A percentile compares a stretch with the other conserved stretches of the same genome.
These are phyloP conservation scores for Apiotrichum sp. DNA, from an alignment of 1,284 basidiomycete species.

Conservation along the genomic window DNA sequence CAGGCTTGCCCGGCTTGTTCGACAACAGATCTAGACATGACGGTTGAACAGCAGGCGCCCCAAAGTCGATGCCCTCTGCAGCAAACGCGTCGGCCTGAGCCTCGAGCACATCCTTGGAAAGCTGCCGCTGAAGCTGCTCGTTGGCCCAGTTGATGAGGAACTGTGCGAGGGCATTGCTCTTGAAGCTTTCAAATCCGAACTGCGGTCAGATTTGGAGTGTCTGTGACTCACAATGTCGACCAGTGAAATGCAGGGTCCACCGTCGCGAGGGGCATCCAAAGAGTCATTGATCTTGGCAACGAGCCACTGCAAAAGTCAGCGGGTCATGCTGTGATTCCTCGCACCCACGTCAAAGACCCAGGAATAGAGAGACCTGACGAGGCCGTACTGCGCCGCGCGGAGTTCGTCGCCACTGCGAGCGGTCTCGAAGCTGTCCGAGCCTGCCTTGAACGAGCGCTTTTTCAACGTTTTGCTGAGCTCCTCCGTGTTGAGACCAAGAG, in stretches of 20 bases:
- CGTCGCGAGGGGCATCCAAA: constrained; percentile 7
- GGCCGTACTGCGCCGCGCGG: constrained; percentile 12
- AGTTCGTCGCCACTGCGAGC: constrained; percentile 13
- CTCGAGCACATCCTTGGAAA: constrained; percentile 16
- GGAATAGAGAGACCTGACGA: constrained; percentile 16
- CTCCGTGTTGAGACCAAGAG: constrained; percentile 9
- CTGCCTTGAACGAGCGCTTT: constrained; percentile 13
- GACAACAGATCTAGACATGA: constrained; percentile 12
- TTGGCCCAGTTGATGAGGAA: constrained; percentile 23
- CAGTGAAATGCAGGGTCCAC: constrained; percentile 11
- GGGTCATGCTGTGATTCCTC: too few relatives aligned
- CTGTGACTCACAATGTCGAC: constrained; percentile 8
- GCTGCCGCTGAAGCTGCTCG: constrained; percentile 17
- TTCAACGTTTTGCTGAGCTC: constrained; percentile 11
- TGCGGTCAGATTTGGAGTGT: not conserved
- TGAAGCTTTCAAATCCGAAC: constrained; percentile 19
- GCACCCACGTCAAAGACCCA: constrained; percentile 8
- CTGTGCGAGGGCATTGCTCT: constrained; percentile 13
- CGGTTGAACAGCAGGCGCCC: constrained; percentile 6
- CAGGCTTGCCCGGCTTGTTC: constrained; percentile 7
- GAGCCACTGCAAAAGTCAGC: constrained; percentile 10
- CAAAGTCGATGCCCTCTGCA: constrained; percentile 15
- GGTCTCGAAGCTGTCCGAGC: constrained; percentile 11
- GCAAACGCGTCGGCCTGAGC: constrained; percentile 15
- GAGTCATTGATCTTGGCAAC: constrained; percentile 12